A percentile compares a stretch with the other conserved stretches of the same genome.
Conservation (phyloP, 495 filamentous ascomycete genomes). For the Lichenothelia convexa region DNA sequence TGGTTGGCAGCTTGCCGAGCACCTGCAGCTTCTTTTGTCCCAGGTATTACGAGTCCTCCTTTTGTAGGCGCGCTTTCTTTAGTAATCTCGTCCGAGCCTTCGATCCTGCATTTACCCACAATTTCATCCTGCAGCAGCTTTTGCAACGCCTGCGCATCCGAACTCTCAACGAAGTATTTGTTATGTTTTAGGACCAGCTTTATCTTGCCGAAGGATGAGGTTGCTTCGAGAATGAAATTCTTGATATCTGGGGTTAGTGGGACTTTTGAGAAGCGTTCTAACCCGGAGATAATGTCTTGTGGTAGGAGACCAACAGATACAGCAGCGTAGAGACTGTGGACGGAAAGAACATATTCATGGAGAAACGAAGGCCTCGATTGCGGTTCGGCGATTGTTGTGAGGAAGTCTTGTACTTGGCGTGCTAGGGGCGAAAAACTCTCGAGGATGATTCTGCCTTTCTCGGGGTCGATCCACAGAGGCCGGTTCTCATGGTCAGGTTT, state of each 20-base stretch:
- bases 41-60: slow-evolving; percentile 82
- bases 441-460: slow-evolving; percentile 71
- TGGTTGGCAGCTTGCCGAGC: slow-evolving; percentile 41
- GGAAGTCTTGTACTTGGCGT: slow-evolving; percentile 74
- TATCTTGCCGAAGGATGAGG: slow-evolving; percentile 83
- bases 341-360: slow-evolving; percentile 83
- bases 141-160: slow-evolving; percentile 70
- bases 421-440: slow-evolving; percentile 85
- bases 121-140: slow-evolving; percentile 56
- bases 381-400: slow-evolving; percentile 91
- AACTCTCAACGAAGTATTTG: slow-evolving; percentile 81
- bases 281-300: slow-evolving; percentile 71
- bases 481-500: slow-evolving; percentile 79
- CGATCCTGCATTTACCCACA: slow-evolving; percentile 43
- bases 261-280: slow-evolving; percentile 78
- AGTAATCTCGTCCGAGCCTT: slow-evolving; percentile 51
- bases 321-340: slow-evolving; percentile 85
- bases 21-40: slow-evolving; percentile 82
- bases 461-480: slow-evolving; percentile 81
- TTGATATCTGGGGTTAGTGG: slow-evolving; percentile 61
- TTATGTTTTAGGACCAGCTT: slow-evolving; percentile 91
- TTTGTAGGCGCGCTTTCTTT: slow-evolving; percentile 69
- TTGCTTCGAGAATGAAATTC: slow-evolving; percentile 64
- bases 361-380: slow-evolving; percentile 70
- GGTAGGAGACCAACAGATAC: slow-evolving; percentile 79